These are phyloP conservation scores for Toxoplasma gondii DNA, from an alignment of 169 alveolate genomes.

Conservation along the genomic window DNA sequence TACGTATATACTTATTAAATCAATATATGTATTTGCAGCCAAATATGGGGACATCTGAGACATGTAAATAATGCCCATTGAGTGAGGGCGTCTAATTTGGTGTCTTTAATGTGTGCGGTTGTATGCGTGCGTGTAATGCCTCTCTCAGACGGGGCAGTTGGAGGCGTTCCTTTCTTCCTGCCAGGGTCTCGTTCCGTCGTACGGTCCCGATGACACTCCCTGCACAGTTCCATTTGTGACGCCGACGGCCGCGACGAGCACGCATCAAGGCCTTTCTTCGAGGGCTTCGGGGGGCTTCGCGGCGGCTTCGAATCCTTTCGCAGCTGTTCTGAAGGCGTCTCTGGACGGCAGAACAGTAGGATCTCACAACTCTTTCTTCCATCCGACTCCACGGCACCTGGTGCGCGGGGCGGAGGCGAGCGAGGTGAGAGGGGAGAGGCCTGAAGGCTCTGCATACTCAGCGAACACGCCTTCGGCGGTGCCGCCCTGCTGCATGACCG, in stretches of 20 bases:
- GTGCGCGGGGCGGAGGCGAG: neutral
- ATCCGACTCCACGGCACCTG: neutral
- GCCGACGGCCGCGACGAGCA: constrained; percentile 22
- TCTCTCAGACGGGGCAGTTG: neutral
- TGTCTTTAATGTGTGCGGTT: too few relatives aligned
- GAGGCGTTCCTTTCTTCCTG: neutral
- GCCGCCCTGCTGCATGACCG: neutral
- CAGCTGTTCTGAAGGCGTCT: neutral
- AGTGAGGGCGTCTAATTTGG: too few relatives aligned
- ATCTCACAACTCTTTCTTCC: neutral
- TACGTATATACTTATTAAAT: too few relatives aligned
- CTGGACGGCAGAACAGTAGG: neutral
- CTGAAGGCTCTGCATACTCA: neutral
- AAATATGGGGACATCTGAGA: too few relatives aligned
- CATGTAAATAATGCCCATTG: too few relatives aligned
- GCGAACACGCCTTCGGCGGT: neutral
- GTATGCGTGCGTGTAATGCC: too few relatives aligned
- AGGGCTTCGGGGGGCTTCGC: neutral
- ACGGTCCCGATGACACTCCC: constrained; percentile 24
- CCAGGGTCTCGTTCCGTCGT: neutral
- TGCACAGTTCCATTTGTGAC: constrained; percentile 21
- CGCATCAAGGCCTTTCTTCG: neutral
- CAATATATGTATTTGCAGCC: too few relatives aligned
- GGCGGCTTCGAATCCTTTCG: neutral
- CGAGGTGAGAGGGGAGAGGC: neutral